Evolutionary conservation across 345 rosid genomes (phyloP).

Genomic region (Eucalyptus curtisii): DNA sequence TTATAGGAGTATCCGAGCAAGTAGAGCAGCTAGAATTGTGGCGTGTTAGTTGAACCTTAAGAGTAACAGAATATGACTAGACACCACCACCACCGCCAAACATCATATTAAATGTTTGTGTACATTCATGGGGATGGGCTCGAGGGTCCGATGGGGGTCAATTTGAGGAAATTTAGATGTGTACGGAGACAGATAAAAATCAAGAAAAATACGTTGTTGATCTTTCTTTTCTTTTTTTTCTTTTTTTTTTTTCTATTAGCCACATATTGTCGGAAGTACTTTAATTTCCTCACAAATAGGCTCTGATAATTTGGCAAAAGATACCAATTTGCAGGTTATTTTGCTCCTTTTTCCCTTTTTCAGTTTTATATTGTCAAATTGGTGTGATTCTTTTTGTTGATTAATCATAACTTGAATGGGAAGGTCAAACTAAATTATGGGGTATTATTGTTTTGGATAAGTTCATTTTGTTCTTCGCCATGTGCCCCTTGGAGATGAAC

Average conservation of each 20-base stretch:
- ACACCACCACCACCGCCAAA: not conserved
- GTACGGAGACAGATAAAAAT: not conserved
- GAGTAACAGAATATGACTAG: not conserved
- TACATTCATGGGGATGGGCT: not conserved
- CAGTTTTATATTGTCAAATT: not conserved
- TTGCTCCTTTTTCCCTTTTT: not conserved
- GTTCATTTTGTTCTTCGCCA: not conserved
- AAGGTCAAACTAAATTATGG: not conserved
- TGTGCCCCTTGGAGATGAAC: not conserved
- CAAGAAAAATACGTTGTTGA: not conserved
- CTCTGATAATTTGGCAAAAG: not conserved
- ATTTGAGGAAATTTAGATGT: not conserved
- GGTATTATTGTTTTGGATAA: not conserved
- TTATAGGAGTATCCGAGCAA: not conserved
- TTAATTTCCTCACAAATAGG: not conserved
- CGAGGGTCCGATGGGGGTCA: not conserved
- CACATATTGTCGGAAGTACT: not conserved
- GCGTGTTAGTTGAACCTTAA: not conserved
- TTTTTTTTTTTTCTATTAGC: not conserved
- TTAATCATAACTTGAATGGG: not conserved
- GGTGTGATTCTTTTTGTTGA: not conserved
- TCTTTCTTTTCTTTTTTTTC: not conserved
- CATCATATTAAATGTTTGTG: not conserved
- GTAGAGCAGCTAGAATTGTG: not conserved
- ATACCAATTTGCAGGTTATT: not conserved